Base-by-base conservation (phyloP, 768 basidiomycete genomes). In the Boletales sp. region DNA sequence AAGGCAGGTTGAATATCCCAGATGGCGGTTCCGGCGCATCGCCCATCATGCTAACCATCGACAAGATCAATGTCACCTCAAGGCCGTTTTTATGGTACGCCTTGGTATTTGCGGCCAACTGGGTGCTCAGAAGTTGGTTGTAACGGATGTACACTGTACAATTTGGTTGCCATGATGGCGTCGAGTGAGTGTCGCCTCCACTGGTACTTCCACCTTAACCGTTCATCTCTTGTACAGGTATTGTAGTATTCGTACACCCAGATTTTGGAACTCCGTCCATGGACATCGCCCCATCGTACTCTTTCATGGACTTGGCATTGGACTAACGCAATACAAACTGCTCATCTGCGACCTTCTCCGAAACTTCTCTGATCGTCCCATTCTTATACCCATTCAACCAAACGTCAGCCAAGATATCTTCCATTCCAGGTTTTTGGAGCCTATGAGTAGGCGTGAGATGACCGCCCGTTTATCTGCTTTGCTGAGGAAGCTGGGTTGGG, bases 401-500 rank as follows among this genome's bases (percentile, higher is more conserved):
- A 87, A 92, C 58, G 82, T 94, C 59, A 88, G 87, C 57, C 92
- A 94, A 68, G 75, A 86, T 50, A 76, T 97, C 59, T 90, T 95
- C 64, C 86, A 93, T 59, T 75, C 80, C 1, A 69, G 72, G 4
- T 93, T 84, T 69, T 71, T 97, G 38, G 67, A 75, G 31, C 94
- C 94, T 0, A 80, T 84, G 68, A 74, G 69, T n/a, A 76, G 84
- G 35, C 69, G 74, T 44, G 78, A 87, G 56, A 81, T 81, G 53
- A 78, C 83, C 3, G 59, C 73, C 19, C 69, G 73, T 29, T 64
- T 97, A 19, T 81, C 79, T 10, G 69, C 65, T 21, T 70, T 92
- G 31, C 65, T 93, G 36, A 64, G 68, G 30, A 65, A 79, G 48
- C 74, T 91, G 47, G 85, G 83, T 18, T 93, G 88, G 83, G 83